Evolutionary conservation across 2,329 filamentous ascomycete genomes (phyloP).

Genomic region (Ceratocystis albifundus): DNA sequence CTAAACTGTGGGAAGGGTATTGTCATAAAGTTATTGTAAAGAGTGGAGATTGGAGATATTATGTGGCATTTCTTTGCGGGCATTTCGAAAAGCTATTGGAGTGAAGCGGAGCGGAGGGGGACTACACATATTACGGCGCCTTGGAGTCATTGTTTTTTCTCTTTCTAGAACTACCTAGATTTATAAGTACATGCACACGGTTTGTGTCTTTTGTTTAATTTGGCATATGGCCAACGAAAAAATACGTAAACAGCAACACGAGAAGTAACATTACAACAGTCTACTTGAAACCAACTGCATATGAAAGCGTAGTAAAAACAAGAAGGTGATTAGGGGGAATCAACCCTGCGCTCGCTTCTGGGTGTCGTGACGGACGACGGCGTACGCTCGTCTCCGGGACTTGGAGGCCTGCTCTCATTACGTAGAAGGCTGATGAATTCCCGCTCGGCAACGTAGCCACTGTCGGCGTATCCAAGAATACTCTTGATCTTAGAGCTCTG

Average conservation of each 20-base stretch:
- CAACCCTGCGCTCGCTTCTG: background rate
- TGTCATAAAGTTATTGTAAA: background rate
- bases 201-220: constrained; percentile 12
- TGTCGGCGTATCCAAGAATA: constrained; percentile 81
- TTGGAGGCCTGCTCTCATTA: constrained; percentile 40
- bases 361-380: constrained; percentile 6
- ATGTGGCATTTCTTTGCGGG: constrained; percentile 21
- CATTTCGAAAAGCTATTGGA: constrained; percentile 21
- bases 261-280: background rate
- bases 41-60: constrained; percentile 9
- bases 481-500: constrained; percentile 70
- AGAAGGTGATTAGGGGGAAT: background rate
- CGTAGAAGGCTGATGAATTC: constrained; percentile 74
- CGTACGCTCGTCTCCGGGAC: constrained; percentile 12
- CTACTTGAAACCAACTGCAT: background rate
- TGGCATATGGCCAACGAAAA: background rate
- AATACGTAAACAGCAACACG: background rate
- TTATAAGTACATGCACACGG: constrained; percentile 17
- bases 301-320: background rate
- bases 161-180: constrained; percentile 18
- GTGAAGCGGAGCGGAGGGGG: constrained; percentile 17
- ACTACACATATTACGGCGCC: constrained; percentile 22
- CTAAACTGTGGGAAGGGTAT: constrained; percentile 27
- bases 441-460: constrained; percentile 80
- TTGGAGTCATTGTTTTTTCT: constrained; percentile 22